phyloP scores from a whole-genome alignment of 2,329 filamentous ascomycete genomes.

The Aspergillus sp. region DNA sequence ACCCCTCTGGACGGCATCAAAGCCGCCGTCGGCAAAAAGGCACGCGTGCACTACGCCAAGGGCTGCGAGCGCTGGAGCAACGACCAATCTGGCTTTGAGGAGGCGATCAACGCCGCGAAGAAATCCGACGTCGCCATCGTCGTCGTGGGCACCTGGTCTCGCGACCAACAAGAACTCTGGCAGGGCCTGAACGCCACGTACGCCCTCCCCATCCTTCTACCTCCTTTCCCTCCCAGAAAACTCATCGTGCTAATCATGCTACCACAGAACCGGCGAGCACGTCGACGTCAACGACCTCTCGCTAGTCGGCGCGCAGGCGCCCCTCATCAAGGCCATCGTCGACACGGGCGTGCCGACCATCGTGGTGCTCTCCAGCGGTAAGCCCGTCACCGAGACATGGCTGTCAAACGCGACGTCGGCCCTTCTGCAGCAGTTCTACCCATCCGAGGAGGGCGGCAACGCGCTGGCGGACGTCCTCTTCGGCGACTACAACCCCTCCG shows the following conservation, averaged over 20 bases:
- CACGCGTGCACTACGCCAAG: constrained; percentile 63
- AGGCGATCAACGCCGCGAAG: constrained; percentile 63
- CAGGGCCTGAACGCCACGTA: constrained; percentile 64
- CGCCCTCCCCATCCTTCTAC: constrained; percentile 3
- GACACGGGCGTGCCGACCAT: constrained; percentile 66
- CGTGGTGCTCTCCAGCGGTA: constrained; percentile 67
- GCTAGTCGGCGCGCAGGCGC: constrained; percentile 68
- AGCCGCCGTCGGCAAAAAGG: constrained; percentile 54
- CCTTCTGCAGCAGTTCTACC: constrained; percentile 72
- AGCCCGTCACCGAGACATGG: constrained; percentile 71
- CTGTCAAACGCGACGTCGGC: constrained; percentile 63
- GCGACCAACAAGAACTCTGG: constrained; percentile 72
- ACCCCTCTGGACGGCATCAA: constrained; percentile 69
- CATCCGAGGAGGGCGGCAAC: constrained; percentile 65
- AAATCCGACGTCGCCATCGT: constrained; percentile 70
- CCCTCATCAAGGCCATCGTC: constrained; percentile 65
- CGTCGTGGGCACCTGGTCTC: constrained; percentile 71
- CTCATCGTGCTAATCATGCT: no score
- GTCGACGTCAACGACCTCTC: constrained; percentile 63
- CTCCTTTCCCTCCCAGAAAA: background rate
- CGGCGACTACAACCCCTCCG: constrained; percentile 63
- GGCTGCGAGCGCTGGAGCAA: constrained; percentile 72
- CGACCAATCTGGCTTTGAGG: constrained; percentile 64
- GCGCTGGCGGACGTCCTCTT: constrained; percentile 66
- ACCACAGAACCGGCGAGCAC: constrained; percentile 62